Base-by-base conservation (phyloP, 2,329 filamentous ascomycete species). In the Ceratocystis destructans region DNA sequence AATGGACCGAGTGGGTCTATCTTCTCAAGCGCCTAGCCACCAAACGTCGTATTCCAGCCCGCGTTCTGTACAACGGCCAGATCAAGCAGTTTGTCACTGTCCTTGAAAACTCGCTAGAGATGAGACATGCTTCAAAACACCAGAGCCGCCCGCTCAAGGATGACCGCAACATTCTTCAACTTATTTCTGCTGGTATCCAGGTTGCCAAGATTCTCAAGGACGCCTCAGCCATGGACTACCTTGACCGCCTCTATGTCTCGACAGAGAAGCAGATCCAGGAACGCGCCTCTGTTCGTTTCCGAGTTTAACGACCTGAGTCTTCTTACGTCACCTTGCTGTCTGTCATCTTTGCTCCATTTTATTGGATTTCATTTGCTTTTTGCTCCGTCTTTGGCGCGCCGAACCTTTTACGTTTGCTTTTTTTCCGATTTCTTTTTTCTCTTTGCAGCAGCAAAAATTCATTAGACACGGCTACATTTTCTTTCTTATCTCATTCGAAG, bases 1-100 rank as follows among this genome's bases (percentile, higher is more conserved):
- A 94, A 75, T 95, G 90, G 90, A 93, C 89, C 59, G 90, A 95
- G 77, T 95, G 90, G 90, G 90, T 93, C 66, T 90, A 92, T 75
- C 82, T 95, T 67, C 80, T 95, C 70, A 94, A 94, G 77, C 83
- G 89, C 62, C 82, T 95, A 67, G 90, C 90, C 41, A 95, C 90
- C 44, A 94, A 93, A 78, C 83, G 90, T 70, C 85, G 90, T 69
- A 93, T 95, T 71, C 90, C 90, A 5, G 88, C 90, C 61, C 82
- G 89, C 66, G 88, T 94, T 22, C 79, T 95, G 55, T 94, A 93
- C 79, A 89, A 94, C 74, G 88, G 89, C 68, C 90, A 95, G 77
- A 95, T 95, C 77, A 94, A 93, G 77, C 89, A 94, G 75, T 86
- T 95, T 75, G 88, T 94, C 70, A 94, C 90, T 53, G 88, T 94